Evolutionary conservation across 768 basidiomycete genomes (phyloP), one percentile per base, ranked within the genome.

Genomic region (Crucibulum laeve): DNA sequence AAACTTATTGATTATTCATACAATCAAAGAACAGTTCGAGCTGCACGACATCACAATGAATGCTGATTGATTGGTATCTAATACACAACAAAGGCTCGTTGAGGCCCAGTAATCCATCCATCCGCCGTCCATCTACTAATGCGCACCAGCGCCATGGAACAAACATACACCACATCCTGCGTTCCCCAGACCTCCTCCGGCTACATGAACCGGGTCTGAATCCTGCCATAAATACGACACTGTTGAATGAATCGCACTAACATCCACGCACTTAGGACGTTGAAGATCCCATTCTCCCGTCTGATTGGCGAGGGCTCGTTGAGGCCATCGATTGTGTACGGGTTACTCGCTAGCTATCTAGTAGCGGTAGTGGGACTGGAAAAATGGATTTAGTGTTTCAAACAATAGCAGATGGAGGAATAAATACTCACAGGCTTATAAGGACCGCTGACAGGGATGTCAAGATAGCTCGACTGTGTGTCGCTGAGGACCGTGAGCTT

Each of bases 381-480:
- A 25, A 23, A n/a, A n/a, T n/a, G 13, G 33, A 35, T 19, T 21
- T 33, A 19, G 28, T n/a, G 35, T 19, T n/a, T n/a, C n/a, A n/a
- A n/a, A n/a, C n/a, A n/a, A n/a, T n/a, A n/a, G n/a, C n/a, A n/a
- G n/a, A 37, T 21, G 14, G 2, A 14, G 35, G 19, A 10, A 37
- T 22, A 23, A 44, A 39, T 22, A 59, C 68, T 22, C 44, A 70
- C 69, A 47, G 74, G 70, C 63, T 79, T 79, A 68, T 77, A 79
- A 32, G 77, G 76, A 44, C 95, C 96, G 49, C 76, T 68, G 55
- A 76, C 70, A 47, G 92, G 90, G 53, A 98, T 82, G 65, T 93
- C 93, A 50, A 98, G 82, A 77, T 99, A 99, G 37, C 71, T 68
- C 53, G 93, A 80, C 71, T 99, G 96, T 49, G 76, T 76, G 10